Evolutionary conservation across 2,329 filamentous ascomycete species (phyloP).

Genomic region (Alternaria triticimaculans): DNA sequence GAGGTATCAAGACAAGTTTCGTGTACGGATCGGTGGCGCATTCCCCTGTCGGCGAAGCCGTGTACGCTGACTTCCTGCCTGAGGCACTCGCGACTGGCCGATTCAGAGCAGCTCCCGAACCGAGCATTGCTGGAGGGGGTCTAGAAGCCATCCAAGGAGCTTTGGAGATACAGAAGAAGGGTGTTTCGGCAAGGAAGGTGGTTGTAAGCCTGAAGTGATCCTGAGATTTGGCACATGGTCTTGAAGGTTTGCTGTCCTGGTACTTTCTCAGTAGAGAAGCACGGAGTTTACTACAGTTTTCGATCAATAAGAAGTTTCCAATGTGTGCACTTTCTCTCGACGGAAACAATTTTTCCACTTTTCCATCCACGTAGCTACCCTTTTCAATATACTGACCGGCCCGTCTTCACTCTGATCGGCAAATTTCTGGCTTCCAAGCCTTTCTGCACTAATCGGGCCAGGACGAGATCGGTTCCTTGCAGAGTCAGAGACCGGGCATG

Average conservation of each 20-base stretch:
- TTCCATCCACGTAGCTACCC: no score
- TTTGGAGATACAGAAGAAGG: constrained; percentile 12
- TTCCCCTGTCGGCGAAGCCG: not conserved
- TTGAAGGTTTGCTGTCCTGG: not conserved
- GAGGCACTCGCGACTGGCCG: constrained; percentile 15
- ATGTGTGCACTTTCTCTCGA: no score
- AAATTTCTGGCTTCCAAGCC: no score
- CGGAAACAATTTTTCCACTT: no score
- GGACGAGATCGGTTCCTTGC: no score
- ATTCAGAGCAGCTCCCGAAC: constrained; percentile 18
- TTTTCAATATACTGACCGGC: no score
- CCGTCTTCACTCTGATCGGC: no score
- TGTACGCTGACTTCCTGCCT: constrained; percentile 17
- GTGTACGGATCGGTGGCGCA: not conserved
- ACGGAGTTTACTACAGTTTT: no score
- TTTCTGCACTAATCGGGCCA: no score
- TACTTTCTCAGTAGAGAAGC: not conserved
- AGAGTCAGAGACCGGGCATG: no score
- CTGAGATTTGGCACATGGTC: not conserved
- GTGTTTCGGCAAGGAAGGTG: not conserved
- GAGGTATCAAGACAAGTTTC: not conserved
- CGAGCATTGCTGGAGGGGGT: constrained; percentile 22
- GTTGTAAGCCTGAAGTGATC: not conserved
- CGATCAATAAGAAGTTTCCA: no score
- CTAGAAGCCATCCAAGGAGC: constrained; percentile 28